Conservation (phyloP, 1,284 basidiomycete species). For the Trametes versicolor region DNA sequence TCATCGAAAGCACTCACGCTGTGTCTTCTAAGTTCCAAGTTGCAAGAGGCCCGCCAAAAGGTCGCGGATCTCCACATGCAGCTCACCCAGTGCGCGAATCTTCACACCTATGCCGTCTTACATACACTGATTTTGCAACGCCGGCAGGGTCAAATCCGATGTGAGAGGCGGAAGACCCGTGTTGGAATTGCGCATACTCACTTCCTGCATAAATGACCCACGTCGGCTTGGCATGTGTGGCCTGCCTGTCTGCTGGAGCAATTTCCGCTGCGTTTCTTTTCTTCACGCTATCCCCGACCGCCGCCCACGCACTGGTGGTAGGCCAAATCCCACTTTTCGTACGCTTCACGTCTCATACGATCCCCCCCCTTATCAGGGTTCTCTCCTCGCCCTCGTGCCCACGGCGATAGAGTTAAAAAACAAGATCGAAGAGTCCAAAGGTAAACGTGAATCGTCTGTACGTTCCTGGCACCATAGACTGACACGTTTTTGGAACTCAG, state of each 20-base stretch:
- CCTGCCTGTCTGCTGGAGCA: slow-evolving; percentile 3
- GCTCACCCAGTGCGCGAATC: too few relatives aligned
- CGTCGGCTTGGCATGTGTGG: neutral
- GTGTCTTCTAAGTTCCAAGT: too few relatives aligned
- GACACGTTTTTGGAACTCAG: too few relatives aligned
- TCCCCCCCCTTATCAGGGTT: neutral
- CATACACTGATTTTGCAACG: too few relatives aligned
- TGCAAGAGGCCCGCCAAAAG: too few relatives aligned
- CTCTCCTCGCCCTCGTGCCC: neutral
- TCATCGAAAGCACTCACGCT: too few relatives aligned
- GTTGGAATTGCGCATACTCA: neutral
- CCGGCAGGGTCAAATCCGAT: too few relatives aligned
- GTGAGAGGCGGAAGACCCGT: neutral
- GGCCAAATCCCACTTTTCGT: neutral
- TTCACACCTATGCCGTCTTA: too few relatives aligned
- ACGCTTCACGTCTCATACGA: neutral
- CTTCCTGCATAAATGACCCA: neutral
- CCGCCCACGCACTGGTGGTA: neutral
- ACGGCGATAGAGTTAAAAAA: neutral
- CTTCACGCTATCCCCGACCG: slow-evolving; percentile 7
- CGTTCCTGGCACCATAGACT: neutral
- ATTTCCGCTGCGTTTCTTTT: slow-evolving; percentile 7
- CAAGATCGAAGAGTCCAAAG: neutral
- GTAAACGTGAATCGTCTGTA: neutral
- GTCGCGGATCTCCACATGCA: too few relatives aligned